Conservation (phyloP, 768 basidiomycete species). For the Agrocybe pediades region DNA sequence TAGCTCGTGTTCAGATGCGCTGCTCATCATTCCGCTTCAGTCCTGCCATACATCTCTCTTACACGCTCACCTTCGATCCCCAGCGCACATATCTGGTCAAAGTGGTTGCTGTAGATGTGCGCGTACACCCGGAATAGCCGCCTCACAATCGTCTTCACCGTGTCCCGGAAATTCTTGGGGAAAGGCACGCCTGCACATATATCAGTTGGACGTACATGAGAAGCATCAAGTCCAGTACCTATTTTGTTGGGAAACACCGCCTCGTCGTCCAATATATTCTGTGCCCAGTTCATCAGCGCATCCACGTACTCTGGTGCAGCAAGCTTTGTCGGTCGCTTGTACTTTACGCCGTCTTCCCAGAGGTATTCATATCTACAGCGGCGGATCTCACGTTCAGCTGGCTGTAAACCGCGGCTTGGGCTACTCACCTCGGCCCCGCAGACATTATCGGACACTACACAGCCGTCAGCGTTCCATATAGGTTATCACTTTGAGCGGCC, state of each 20-base stretch:
- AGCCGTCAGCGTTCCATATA: not conserved
- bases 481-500: not conserved
- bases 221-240: conserved; percentile 46
- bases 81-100: conserved; percentile 97
- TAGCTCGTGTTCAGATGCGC: conserved; percentile 99
- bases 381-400: not conserved
- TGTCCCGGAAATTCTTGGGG: conserved; percentile 86
- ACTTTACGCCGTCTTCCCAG: conserved; percentile 90
- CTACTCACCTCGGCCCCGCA: conserved; percentile 82
- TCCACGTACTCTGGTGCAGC: conserved; percentile 96
- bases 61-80: conserved; percentile 86
- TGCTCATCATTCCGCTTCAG: conserved; percentile 29
- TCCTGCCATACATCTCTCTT: not conserved
- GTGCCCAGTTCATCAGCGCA: conserved; percentile 98
- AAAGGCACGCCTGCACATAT: conserved; percentile 78
- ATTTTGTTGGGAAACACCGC: conserved; percentile 93
- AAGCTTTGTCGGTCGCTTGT: conserved; percentile 91
- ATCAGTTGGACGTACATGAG: not conserved
- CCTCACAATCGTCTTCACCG: conserved; percentile 88
- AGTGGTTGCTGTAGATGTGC: conserved; percentile 98
- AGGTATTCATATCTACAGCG: conserved; percentile 83
- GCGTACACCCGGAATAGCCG: conserved; percentile 97
- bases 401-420: not conserved
- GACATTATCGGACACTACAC: conserved; percentile 93
- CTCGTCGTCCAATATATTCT: conserved; percentile 90